Base-by-base conservation (phyloP, 1,139 yeast species). In the Arxiozyma slooffiae region DNA sequence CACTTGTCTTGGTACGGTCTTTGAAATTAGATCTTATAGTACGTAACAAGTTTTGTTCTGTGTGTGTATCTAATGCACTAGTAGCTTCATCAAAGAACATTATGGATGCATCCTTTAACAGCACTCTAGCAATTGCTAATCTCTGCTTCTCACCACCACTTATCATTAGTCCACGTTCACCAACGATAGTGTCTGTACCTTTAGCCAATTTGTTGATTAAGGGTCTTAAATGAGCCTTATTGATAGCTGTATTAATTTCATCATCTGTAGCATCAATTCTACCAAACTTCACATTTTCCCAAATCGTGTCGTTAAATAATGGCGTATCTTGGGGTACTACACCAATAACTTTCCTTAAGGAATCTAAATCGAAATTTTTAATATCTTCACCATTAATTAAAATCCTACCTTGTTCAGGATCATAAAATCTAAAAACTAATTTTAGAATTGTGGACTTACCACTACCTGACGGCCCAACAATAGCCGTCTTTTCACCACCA, bases 321-420 rank as follows among this genome's bases (percentile, higher is more conserved):
- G 98, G 98, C 0, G 97, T 90, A 58, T 92, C 99, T 67, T 92
- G 99, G 1, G 99, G 98, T 1, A 92, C 98, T 26, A 92, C 94
- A 36, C 97, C 98, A 55, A 92, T 79, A 7, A 79, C 71, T 50
- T 68, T 71, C 57, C 98, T 75, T 50, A 94, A 73, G 7, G 92
- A 80, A 49, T 86, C 92, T 48, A 94, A 66, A 41, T 83, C 82
- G 43, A 90, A 81, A 50, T 81, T 78, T 47, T 82, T 74, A 49
- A 94, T 81, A 67, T 94, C 97, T 62, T 87, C 95, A 1, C 95
- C 96, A 68, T 94, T 96, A 52, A 92, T 80, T 43, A 82, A 67
- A 50, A 92, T 87, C 46, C 88, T 71, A 14, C 98, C 98, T 38
- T 73, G 70, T 45, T 77, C 75, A 2, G 87, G 85, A 62, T 92